Evolutionary conservation across 2,329 filamentous ascomycete genomes (phyloP), one percentile per base, ranked within the genome.

Genomic region (Tolypocladium tropicale): DNA sequence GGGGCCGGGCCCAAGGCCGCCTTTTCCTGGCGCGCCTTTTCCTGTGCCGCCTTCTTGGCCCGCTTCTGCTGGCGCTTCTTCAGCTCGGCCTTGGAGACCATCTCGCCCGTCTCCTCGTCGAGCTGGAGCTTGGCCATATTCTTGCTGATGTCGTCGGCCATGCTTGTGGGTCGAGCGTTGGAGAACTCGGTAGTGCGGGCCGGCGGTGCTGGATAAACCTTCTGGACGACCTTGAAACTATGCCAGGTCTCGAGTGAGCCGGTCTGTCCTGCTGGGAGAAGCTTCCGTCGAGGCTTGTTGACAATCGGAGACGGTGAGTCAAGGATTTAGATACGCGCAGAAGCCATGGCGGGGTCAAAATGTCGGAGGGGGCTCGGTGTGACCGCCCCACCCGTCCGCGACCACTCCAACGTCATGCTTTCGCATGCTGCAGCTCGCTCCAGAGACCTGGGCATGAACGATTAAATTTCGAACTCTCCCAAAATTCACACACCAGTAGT

Each of bases 1-100:
- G 11, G 76, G 74, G 58, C 73, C 70, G 54, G 57, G 41, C 81
- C 53, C 52, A 88, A 87, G 30, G 84, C 88, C 59, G 84, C 84
- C 84, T 95, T 95, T 76, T 91, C 88, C 70, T 90, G 82, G 62
- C 91, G 85, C 69, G 86, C 81, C 87, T 96, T 96, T 55, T 65
- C 64, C 55, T 65, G 62, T n/a, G 75, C 70, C 5, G 74, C 78
- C 67, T 81, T 82, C 69, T 82, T 83, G 28, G 76, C 77, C 28
- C 80, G 74, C 64, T 84, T 84, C 60, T 78, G 74, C 58, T 76
- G 61, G 49, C 81, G 72, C 70, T 84, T 84, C 73, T 83, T 84
- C 65, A 84, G 71, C 69, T 84, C 81, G 60, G 75, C 74, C 67
- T 84, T 84, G 56, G 81, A 83, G 23, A 84, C 77, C 80, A 82